Base-by-base conservation (phyloP, 352 stramenopile genomes). In the Elongisporangium anandrum region DNA sequence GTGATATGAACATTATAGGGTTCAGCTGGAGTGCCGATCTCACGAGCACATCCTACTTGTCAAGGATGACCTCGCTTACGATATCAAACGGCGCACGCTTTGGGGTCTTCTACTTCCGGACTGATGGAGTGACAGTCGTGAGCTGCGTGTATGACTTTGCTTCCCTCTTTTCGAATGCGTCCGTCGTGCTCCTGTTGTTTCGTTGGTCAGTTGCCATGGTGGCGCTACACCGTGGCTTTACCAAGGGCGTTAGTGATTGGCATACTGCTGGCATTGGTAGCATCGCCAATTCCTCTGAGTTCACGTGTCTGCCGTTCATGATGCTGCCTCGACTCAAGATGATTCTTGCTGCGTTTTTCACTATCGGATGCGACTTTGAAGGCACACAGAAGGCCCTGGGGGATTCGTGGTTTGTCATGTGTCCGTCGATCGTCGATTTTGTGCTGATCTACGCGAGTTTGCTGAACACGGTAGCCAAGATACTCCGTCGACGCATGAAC, bases 391-490 rank as follows among this genome's bases (percentile, higher is more conserved):
- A 39, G 13, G 59, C 53, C 2, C 41, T 76, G 2, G 21, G 20
- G 2, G 50, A 70, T 8, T 52, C 68, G n/a, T 76, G 71, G 71
- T 74, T 72, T 47, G 54, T 64, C n/a, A 65, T 73, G 19, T 79
- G 76, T 34, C 67, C 70, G 0, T 56, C 59, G 9, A 69, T 73
- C 48, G 64, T 52, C 12, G 62, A 74, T n/a, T 23, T 72, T 12
- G 17, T 73, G 13, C 21, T 79, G 16, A 19, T 76, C 1, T 59
- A 57, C 61, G 73, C 59, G 51, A 73, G 66, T 45, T 4, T 71
- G 2, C 56, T 75, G 0, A 78, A 71, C 19, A 16, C 50, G 0
- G 13, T 58, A 9, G 61, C 54, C 17, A 63, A 65, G 48, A 15
- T 69, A 3, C 3, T 38, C 4, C 57, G 59, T 3, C 21, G 64